Evolutionary conservation across 2,329 filamentous ascomycete genomes (phyloP).

Genomic region (Parascedosporium putredinis): DNA sequence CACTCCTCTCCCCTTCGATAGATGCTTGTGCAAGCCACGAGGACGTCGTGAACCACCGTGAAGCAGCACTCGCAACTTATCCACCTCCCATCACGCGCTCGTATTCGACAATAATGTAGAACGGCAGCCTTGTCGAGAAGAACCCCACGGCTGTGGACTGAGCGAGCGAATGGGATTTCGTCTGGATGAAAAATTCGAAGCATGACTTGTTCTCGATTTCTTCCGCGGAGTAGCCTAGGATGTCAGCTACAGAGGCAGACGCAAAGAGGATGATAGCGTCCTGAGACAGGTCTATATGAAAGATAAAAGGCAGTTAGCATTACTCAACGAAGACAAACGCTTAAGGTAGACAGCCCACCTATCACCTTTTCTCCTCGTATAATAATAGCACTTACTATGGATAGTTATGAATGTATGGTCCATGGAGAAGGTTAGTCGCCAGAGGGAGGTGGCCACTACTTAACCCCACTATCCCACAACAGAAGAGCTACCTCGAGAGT

Average conservation of each 20-base stretch:
- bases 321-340: too few species aligned
- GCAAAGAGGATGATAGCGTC: slow-evolving; percentile 75
- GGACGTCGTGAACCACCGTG: slow-evolving; percentile 76
- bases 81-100: slow-evolving; percentile 59
- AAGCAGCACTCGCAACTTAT: slow-evolving; percentile 81
- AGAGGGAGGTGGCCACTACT: neutral
- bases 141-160: slow-evolving; percentile 62
- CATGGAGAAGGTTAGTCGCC: slow-evolving; percentile 32
- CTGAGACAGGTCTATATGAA: slow-evolving; percentile 51
- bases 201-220: slow-evolving; percentile 67
- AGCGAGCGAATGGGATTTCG: slow-evolving; percentile 64
- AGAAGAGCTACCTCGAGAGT: neutral
- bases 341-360: neutral
- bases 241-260: slow-evolving; percentile 74
- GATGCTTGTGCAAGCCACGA: slow-evolving; percentile 75
- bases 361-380: slow-evolving; percentile 5
- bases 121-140: slow-evolving; percentile 76
- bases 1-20: slow-evolving; percentile 60
- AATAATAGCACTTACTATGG: slow-evolving; percentile 52
- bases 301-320: slow-evolving; percentile 7
- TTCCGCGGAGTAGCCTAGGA: slow-evolving; percentile 67
- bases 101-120: slow-evolving; percentile 67
- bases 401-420: slow-evolving; percentile 88
- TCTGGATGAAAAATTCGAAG: slow-evolving; percentile 80
- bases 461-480: neutral